Conservation (phyloP, 2,329 filamentous ascomycete species). For the Botryotinia calthae region DNA sequence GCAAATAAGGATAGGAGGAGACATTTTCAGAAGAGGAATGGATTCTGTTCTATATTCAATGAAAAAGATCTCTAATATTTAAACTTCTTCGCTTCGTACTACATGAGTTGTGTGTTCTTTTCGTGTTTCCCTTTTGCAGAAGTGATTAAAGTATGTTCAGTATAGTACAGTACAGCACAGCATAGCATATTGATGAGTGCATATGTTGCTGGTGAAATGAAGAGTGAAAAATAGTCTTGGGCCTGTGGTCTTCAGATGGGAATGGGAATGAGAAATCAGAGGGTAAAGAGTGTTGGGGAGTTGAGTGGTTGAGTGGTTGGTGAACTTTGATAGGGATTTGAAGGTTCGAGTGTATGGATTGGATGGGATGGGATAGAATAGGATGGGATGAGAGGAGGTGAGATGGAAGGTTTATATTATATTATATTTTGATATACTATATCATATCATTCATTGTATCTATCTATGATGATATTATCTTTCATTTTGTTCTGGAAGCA, state of each 20-base stretch:
- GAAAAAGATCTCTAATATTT: slow-evolving; percentile 4
- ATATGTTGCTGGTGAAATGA: background rate
- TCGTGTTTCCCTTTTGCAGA: background rate
- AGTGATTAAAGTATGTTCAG: background rate
- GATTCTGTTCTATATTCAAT: background rate
- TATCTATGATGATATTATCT: too few relatives aligned
- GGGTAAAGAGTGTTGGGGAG: background rate
- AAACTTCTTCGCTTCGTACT: background rate
- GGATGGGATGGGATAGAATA: too few relatives aligned
- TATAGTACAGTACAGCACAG: background rate
- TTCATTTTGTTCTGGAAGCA: too few relatives aligned
- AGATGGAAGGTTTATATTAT: too few relatives aligned
- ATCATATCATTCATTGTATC: too few relatives aligned
- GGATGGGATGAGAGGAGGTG: background rate
- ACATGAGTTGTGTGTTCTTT: background rate
- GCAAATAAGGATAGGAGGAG: background rate
- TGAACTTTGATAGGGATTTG: background rate
- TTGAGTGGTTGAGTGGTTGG: background rate
- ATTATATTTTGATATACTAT: too few relatives aligned
- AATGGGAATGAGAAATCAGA: background rate
- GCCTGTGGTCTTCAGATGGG: background rate
- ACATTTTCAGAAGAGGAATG: background rate
- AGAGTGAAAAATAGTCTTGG: background rate
- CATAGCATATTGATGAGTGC: background rate
- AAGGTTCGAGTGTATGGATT: too few relatives aligned